Evolutionary conservation across 768 basidiomycete species (phyloP), one percentile per base, ranked within the genome.

Genomic region (Leccinum longicurvipes): DNA sequence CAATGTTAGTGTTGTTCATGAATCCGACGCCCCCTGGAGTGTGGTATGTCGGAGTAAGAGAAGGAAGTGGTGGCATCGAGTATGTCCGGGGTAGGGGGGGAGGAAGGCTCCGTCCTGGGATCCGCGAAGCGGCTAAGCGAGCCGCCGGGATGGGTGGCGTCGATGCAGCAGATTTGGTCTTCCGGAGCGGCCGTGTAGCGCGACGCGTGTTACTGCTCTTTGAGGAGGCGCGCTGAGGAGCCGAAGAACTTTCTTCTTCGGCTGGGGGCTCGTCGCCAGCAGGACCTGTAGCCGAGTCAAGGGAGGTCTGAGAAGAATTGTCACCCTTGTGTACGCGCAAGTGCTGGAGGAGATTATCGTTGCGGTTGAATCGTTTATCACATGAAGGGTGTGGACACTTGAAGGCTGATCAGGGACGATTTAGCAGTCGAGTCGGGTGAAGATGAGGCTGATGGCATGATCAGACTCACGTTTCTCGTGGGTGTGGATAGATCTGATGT

Each of bases 331-430:
- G 88, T 17, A 89, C 85, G 63, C 85, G 84, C 67, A 86, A 73
- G 63, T 91, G 89, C 70, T 91, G 89, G 47, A 87, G 77, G 31
- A 91, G 80, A 68, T 91, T 91, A 66, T 91, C 89, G 60, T 86
- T 86, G 58, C 89, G 79, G 56, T 87, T 89, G 68, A 91, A 92
- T 61, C 76, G 77, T 67, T 89, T 89, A 67, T 81, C 81, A 72
- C 89, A 92, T 28, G 75, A 67, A 4, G 82, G 77, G 64, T 80
- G 80, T 25, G 85, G 79, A 71, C 89, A 92, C 63, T 83, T 78
- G 74, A 85, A 88, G 9, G 89, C 89, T 91, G 57, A 68, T 70
- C 66, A 59, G 62, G 52, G 42, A 67, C 56, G 56, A 66, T 67
- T 41, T 48, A 68, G 57, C 41, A 51, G 56, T 59, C 55, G 58